Conservation (phyloP, 1,139 yeast species). For the Suhomyces bokatorum region DNA sequence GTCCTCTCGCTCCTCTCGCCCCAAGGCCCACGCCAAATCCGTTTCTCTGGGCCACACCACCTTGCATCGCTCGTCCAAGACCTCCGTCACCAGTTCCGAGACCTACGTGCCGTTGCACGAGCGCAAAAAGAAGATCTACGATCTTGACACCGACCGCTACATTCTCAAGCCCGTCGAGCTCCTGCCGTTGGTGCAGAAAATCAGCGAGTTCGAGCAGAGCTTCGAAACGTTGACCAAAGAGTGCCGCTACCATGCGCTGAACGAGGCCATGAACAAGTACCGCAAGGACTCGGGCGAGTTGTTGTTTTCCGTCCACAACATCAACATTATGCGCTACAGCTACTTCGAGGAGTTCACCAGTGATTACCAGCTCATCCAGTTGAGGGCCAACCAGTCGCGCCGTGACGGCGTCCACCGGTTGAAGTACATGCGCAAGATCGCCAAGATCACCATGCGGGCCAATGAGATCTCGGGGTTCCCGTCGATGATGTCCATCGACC, state of each 20-base stretch:
- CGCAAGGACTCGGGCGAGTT: constrained; percentile 15
- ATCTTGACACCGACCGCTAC: constrained; percentile 17
- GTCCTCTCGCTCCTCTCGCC: constrained; percentile 1
- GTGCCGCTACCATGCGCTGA: constrained; percentile 19
- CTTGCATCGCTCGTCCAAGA: neutral
- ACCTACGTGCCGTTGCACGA: constrained; percentile 9
- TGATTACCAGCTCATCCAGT: constrained; percentile 15
- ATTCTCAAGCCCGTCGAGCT: constrained; percentile 11
- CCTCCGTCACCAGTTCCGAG: neutral
- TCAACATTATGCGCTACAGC: constrained; percentile 28
- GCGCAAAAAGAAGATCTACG: constrained; percentile 19
- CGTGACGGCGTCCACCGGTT: constrained; percentile 17
- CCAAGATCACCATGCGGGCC: constrained; percentile 9
- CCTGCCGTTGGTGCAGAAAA: constrained; percentile 19
- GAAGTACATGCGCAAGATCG: constrained; percentile 20
- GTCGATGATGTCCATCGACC: constrained; percentile 1
- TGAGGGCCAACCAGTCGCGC: constrained; percentile 11
- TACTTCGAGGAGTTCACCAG: constrained; percentile 26
- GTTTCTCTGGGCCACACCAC: constrained; percentile 1
- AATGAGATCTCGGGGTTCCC: constrained; percentile 3
- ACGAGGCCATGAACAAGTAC: constrained; percentile 20
- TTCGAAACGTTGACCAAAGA: constrained; percentile 13
- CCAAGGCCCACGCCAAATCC: neutral
- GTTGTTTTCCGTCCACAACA: constrained; percentile 22
- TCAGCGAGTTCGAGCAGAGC: constrained; percentile 20